Conservation (phyloP, 495 filamentous ascomycete genomes). For the Daldinia childiae region DNA sequence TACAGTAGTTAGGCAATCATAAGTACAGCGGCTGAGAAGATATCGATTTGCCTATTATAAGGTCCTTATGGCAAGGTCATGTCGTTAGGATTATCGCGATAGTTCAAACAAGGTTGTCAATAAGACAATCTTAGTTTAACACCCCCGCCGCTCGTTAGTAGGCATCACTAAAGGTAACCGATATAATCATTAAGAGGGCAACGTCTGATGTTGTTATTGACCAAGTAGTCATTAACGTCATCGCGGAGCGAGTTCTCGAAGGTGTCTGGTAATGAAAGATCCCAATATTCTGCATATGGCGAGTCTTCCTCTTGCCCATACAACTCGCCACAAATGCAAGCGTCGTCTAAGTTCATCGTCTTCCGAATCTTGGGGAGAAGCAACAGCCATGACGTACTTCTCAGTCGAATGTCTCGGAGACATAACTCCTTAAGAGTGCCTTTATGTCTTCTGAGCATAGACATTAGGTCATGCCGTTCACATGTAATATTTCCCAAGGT, state of each 20-base stretch:
- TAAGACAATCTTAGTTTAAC: not conserved
- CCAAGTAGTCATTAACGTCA: conserved; percentile 27
- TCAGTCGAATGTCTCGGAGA: conserved; percentile 16
- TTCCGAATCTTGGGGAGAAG: conserved; percentile 29
- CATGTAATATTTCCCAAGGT: conserved; percentile 24
- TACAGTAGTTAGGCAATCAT: not conserved
- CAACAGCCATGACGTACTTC: conserved; percentile 19
- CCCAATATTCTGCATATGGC: conserved; percentile 20
- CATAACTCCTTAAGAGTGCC: conserved; percentile 19
- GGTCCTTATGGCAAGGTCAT: not conserved
- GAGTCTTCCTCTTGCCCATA: conserved; percentile 13
- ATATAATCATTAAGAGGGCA: conserved; percentile 16
- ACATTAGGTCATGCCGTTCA: conserved; percentile 31
- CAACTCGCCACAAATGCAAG: conserved; percentile 27
- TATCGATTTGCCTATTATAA: too few relatives aligned
- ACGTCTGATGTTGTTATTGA: conserved; percentile 10
- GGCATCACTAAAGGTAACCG: not conserved
- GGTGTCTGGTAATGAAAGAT: conserved; percentile 2
- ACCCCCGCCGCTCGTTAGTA: not conserved
- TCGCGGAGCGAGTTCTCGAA: not conserved
- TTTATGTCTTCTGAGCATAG: conserved; percentile 32
- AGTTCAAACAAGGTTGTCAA: not conserved
- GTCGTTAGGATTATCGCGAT: not conserved
- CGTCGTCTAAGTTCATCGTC: conserved; percentile 18
- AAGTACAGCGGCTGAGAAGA: not conserved